Evolutionary conservation across 139 green algal genomes (phyloP), one percentile per base, ranked within the genome.

Genomic region (Chlorokybus atmophyticus): DNA sequence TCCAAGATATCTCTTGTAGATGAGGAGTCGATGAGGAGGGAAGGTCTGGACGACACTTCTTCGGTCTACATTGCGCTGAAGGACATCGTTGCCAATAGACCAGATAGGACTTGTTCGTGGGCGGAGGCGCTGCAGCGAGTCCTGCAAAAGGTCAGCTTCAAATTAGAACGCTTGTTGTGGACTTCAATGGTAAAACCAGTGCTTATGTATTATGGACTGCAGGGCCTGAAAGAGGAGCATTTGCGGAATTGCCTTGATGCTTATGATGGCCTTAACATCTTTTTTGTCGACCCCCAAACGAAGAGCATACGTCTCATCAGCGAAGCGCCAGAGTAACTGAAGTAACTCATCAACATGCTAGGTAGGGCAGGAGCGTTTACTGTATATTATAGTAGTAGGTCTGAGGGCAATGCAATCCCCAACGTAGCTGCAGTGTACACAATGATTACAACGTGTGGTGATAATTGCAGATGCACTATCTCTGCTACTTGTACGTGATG

Each of bases 1-100:
- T 87, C 68, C 66, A 96, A 98, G 74, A 60, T 79, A n/a, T 81
- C 57, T 4, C 55, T 74, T n/a, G 72, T 82, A 4, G 75, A 76
- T 32, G 56, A 73, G 32, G 65, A 21, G 3, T 21, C 3, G 39
- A 25, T 23, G 23, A 41, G 31, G 3, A 62, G 27, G 3, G n/a
- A n/a, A n/a, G 63, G 42, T n/a, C 56, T 64, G 23, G 57, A 71
- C 25, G 25, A 42, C 32, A 61, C 67, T 10, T 71, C 63, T 32
- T 42, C 55, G 17, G 44, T 71, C 38, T 84, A 88, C 66, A 55
- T 68, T 25, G 55, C 85, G 25, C 25, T 61, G 21, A 28, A 47
- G 4, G 63, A 71, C n/a, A 57, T 62, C 19, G 63, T 57, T 8
- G 44, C 29, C 40, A 31, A 6, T 23, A 29, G 14, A 7, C 29